Percentiles rank a stretch among this genome's conserved stretches.
Conservation (phyloP, 495 filamentous ascomycete genomes). For the Monascus purpureus region DNA sequence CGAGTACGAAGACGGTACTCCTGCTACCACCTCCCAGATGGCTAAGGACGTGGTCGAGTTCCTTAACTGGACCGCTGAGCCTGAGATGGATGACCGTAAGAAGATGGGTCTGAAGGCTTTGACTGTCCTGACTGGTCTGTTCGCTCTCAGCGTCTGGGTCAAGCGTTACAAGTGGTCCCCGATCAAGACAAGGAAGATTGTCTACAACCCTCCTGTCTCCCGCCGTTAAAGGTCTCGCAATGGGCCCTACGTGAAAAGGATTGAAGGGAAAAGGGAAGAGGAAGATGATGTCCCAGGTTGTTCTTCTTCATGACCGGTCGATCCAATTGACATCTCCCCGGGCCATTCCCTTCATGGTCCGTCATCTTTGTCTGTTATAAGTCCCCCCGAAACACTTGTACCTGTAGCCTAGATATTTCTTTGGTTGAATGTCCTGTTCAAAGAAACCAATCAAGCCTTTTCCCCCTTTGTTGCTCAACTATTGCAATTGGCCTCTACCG, state of each 20-base stretch:
- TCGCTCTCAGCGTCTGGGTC: constrained; percentile 86
- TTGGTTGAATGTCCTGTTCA: constrained; percentile 28
- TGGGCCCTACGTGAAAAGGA: not conserved
- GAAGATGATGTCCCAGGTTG: too few species aligned
- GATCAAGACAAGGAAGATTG: constrained; percentile 87
- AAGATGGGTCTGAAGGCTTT: constrained; percentile 98
- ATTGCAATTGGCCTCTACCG: too few species aligned
- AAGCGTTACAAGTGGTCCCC: constrained; percentile 98
- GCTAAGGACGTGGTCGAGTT: constrained; percentile 98
- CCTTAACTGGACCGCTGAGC: constrained; percentile 97
- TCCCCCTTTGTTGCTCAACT: constrained; percentile 27
- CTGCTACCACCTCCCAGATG: constrained; percentile 94
- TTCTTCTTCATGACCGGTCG: not conserved
- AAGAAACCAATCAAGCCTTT: constrained; percentile 21
- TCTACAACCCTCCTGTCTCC: constrained; percentile 61
- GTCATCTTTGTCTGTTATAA: constrained; percentile 30
- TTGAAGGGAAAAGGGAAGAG: not conserved
- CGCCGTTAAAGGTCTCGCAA: constrained; percentile 23
- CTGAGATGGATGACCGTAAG: constrained; percentile 97
- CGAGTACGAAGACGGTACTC: constrained; percentile 95
- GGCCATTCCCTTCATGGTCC: constrained; percentile 13
- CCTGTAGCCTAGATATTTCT: constrained; percentile 38
- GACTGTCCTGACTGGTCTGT: constrained; percentile 58
- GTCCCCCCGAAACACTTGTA: constrained; percentile 30
- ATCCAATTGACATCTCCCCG: not conserved